A percentile compares a stretch with the other conserved stretches of the same genome.
Conservation (phyloP, 2,329 filamentous ascomycete species). For the Talaromyces atroroseus region DNA sequence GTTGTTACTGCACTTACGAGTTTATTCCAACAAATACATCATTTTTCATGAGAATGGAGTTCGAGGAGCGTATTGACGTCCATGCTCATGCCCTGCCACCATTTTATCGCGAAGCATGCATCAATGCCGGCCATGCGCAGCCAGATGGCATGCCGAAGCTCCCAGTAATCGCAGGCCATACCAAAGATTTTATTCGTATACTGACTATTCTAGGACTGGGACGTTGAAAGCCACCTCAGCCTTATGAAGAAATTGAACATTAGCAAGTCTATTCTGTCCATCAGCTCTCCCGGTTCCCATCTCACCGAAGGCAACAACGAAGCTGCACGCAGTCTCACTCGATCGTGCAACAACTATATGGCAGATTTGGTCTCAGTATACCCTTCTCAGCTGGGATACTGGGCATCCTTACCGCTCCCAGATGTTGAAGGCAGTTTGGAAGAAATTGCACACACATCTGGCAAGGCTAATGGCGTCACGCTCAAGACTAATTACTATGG, state of each 20-base stretch:
- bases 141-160: conserved; percentile 12
- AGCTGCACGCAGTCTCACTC: conserved; percentile 33
- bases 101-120: conserved; percentile 7
- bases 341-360: conserved; percentile 29
- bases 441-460: conserved; percentile 44
- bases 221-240: conserved; percentile 40
- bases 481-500: conserved; percentile 51
- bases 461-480: conserved; percentile 47
- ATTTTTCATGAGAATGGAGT: neutral
- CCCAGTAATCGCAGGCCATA: neutral
- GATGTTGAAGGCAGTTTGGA: conserved; percentile 43
- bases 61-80: conserved; percentile 7
- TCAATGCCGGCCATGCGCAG: neutral
- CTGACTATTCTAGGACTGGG: conserved; percentile 37
- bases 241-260: conserved; percentile 50
- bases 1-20: too few species aligned
- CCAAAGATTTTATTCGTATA: too few species aligned
- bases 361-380: conserved; percentile 22
- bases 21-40: too few species aligned
- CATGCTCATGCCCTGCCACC: conserved; percentile 8
- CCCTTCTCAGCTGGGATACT: conserved; percentile 45
- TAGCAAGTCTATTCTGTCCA: conserved; percentile 49
- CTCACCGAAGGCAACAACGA: conserved; percentile 37
- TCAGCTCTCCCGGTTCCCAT: conserved; percentile 50
- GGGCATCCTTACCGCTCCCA: conserved; percentile 50